Conservation (phyloP, 495 filamentous ascomycete genomes). For the Hypoxylon subgilvum region DNA sequence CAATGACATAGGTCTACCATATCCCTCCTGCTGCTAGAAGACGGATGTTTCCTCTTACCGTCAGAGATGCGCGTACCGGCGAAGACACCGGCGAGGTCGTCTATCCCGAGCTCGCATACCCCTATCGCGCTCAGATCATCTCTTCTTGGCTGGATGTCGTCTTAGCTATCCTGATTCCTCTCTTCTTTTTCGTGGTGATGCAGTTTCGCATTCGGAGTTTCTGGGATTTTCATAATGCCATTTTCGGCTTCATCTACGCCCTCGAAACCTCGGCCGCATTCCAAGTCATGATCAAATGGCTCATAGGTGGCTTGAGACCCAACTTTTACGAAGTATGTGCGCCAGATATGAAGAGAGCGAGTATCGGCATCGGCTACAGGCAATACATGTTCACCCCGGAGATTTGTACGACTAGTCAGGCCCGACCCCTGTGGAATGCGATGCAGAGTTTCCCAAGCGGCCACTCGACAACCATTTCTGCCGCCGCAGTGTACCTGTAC, state of each 20-base stretch:
- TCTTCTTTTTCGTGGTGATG: constrained; percentile 49
- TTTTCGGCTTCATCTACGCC: constrained; percentile 58
- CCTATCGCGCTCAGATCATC: constrained; percentile 54
- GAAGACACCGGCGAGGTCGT: constrained; percentile 50
- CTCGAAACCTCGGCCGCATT: constrained; percentile 60
- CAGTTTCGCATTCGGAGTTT: constrained; percentile 60
- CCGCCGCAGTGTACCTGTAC: constrained; percentile 57
- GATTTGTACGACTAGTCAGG: constrained; percentile 56
- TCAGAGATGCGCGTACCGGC: constrained; percentile 26
- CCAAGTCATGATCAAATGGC: constrained; percentile 60
- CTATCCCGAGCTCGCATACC: constrained; percentile 57
- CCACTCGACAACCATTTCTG: constrained; percentile 60
- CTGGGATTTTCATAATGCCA: constrained; percentile 63
- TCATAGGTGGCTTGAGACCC: constrained; percentile 59
- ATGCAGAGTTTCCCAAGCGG: constrained; percentile 61
- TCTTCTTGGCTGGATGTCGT: constrained; percentile 53
- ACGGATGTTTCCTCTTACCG: constrained; percentile 53
- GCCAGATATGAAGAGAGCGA: too few relatives aligned
- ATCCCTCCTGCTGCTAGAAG: constrained; percentile 47
- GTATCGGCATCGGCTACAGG: constrained; percentile 54
- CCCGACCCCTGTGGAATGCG: constrained; percentile 44
- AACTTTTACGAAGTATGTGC: constrained; percentile 61
- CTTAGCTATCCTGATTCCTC: constrained; percentile 48
- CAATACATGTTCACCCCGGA: constrained; percentile 57
- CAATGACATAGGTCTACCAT: constrained; percentile 41